Percentiles rank a stretch among this genome's conserved stretches.
These are phyloP conservation scores for Citrus unshiu DNA, from an alignment of 345 rosid genomes.

Conservation along the genomic window DNA sequence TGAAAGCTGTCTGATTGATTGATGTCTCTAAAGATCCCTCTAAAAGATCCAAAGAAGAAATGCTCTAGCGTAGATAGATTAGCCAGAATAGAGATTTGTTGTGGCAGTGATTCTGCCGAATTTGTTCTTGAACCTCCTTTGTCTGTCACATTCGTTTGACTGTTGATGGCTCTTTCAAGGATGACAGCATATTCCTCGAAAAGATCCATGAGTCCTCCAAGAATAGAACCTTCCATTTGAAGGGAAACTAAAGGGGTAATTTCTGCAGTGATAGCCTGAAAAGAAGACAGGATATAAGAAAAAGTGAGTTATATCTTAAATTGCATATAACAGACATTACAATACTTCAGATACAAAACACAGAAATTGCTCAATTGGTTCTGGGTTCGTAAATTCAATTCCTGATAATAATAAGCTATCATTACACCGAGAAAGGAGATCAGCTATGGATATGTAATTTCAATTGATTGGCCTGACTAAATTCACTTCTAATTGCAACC, in stretches of 20 bases:
- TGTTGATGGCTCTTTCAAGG: constrained; percentile 37
- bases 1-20: constrained; percentile 11
- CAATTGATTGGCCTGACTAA: neutral
- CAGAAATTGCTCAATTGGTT: neutral
- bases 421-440: neutral
- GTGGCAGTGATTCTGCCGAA: constrained; percentile 29
- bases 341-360: neutral
- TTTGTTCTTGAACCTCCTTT: constrained; percentile 23
- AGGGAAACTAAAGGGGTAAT: constrained; percentile 38
- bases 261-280: constrained; percentile 41
- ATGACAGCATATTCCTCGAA: constrained; percentile 37
- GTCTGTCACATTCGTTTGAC: constrained; percentile 11
- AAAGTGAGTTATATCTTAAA: neutral
- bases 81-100: constrained; percentile 46
- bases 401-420: neutral
- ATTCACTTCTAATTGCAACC: neutral
- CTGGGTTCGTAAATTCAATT: neutral
- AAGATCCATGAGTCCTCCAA: constrained; percentile 39
- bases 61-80: constrained; percentile 43
- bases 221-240: constrained; percentile 45
- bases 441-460: neutral
- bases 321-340: neutral
- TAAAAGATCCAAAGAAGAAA: constrained; percentile 30
- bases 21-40: constrained; percentile 24
- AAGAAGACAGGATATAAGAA: constrained; percentile 6